Conservation (phyloP, 2,329 filamentous ascomycete genomes). For the Penicillium sp. region DNA sequence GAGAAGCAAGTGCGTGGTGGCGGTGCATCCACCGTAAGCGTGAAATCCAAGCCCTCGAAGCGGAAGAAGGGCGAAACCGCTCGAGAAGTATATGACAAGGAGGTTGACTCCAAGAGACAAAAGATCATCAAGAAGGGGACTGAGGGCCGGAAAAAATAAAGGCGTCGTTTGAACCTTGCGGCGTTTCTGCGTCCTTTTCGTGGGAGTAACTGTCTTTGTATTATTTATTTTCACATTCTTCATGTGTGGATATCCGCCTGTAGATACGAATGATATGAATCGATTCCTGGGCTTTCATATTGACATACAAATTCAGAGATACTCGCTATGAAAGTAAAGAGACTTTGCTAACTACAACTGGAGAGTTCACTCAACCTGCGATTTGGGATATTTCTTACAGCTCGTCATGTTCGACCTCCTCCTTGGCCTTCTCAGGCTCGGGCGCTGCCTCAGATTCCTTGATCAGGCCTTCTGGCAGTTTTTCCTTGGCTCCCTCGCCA, state of each 20-base stretch:
- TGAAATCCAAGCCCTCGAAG: conserved; percentile 64
- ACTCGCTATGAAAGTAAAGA: too few species aligned
- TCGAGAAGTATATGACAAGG: conserved; percentile 45
- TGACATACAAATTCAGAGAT: conserved; percentile 1
- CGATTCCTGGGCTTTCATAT: conserved; percentile 1
- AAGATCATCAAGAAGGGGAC: conserved; percentile 44
- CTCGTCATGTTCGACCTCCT: conserved; percentile 43
- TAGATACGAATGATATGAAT: conserved; percentile 19
- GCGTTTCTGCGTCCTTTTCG: conserved; percentile 15
- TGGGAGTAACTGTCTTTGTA: conserved; percentile 6
- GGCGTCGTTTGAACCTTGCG: conserved; percentile 10
- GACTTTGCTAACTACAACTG: not conserved
- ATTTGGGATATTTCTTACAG: conserved; percentile 27
- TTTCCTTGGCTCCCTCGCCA: conserved; percentile 76
- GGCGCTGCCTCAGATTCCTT: conserved; percentile 27
- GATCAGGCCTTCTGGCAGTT: conserved; percentile 60
- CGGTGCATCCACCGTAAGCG: conserved; percentile 57
- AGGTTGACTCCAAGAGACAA: conserved; percentile 40
- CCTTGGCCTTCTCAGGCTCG: conserved; percentile 26
- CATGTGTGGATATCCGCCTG: too few species aligned
- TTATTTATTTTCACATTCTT: conserved; percentile 4
- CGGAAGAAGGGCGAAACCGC: conserved; percentile 61
- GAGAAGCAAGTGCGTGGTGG: conserved; percentile 68
- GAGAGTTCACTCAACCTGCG: too few species aligned
- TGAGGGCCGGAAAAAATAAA: conserved; percentile 36